Base-by-base conservation (phyloP, 306 rosid genomes). In the Heteromeles arbutifolia region DNA sequence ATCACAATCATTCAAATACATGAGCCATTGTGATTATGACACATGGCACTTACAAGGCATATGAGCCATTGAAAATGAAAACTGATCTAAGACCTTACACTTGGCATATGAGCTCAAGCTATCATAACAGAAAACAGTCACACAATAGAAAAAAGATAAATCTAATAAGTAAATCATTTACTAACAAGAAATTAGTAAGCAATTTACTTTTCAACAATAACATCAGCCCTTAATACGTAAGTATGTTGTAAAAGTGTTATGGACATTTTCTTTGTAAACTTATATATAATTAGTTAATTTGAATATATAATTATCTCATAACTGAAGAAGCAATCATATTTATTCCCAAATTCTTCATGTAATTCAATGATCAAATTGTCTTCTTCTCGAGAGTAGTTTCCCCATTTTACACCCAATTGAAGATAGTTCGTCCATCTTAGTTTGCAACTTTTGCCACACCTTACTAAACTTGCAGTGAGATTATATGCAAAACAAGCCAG, bases 361-460 rank as follows among this genome's bases (percentile, higher is more conserved):
- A 87, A 79, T 63, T 87, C 82, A 44, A 74, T 78, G 88, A 93
- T 90, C 11, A 81, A 65, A 62, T 79, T 69, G 61, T 90, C 91
- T 79, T 93, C 95, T 61, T 82, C 74, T 11, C 71, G 80, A 9
- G 93, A 79, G 67, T 78, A 90, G 56, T 77, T 88, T 17, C 96
- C 98, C 96, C 80, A 87, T 79, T 85, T 90, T 48, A 93, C 85
- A 76, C 86, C 87, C 56, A 90, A 95, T 50, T 87, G 76, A 28
- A 93, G 85, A 74, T 93, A 89, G 69, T 93, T 93, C 79, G 83
- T 85, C 98, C 93, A 90, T 45, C 97, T 89, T 21, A 90, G 83
- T 66, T 97, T 84, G 81, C 98, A 93, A 69, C 98, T 93, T 82
- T 93, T 93, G 41, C 97, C 98, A 71, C 98, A 93, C 71, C 97